phyloP scores from a whole-genome alignment of 1,284 basidiomycete genomes.

The Moesziomyces antarcticus region DNA sequence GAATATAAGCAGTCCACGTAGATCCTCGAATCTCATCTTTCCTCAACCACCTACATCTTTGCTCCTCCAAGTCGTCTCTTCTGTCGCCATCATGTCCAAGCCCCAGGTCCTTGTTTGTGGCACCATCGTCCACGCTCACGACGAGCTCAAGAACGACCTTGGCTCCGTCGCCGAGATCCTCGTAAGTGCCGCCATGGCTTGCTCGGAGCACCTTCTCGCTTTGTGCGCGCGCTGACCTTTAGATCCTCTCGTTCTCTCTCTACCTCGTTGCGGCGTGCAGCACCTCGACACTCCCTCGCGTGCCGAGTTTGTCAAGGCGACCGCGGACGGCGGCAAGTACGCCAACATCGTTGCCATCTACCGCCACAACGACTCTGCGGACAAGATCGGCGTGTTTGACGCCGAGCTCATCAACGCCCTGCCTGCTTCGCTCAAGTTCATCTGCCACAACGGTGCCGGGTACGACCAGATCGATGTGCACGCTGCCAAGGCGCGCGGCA shows the following conservation, averaged over 20 bases:
- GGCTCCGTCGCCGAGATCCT: constrained; percentile 44
- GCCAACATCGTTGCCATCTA: constrained; percentile 81
- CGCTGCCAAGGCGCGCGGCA: constrained; percentile 50
- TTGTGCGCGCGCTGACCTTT: no score
- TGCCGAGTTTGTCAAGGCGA: constrained; percentile 46
- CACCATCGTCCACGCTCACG: constrained; percentile 53
- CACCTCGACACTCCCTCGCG: constrained; percentile 40
- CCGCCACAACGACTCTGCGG: constrained; percentile 73
- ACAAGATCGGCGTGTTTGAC: constrained; percentile 59
- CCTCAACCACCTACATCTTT: not conserved
- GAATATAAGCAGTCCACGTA: no score
- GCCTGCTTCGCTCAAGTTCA: constrained; percentile 52
- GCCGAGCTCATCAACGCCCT: constrained; percentile 50
- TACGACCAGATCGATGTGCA: constrained; percentile 64
- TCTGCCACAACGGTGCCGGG: constrained; percentile 64
- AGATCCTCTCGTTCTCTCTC: not conserved
- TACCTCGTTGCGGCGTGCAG: constrained; percentile 2
- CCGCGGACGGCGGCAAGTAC: constrained; percentile 70
- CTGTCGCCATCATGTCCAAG: constrained; percentile 41
- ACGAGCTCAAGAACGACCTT: constrained; percentile 51
- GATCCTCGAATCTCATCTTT: no score
- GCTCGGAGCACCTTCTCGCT: not conserved
- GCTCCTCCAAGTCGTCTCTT: not conserved
- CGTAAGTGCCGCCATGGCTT: constrained; percentile 63
- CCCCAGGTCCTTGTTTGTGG: constrained; percentile 55